Conservation (phyloP, 2,329 filamentous ascomycete genomes). For the Hymenoscyphus albidus region DNA sequence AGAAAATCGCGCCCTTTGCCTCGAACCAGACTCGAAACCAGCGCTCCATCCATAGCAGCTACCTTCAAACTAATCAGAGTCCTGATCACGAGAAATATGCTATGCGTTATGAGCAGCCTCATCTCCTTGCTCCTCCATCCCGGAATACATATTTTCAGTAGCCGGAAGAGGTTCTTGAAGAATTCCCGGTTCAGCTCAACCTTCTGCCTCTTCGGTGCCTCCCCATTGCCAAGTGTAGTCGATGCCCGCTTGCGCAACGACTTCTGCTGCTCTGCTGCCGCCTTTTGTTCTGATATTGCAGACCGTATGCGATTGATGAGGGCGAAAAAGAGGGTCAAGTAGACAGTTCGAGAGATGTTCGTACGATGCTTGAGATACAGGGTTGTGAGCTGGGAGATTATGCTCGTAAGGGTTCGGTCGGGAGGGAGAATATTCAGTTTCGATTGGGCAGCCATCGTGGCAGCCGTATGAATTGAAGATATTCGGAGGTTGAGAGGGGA, state of each 20-base stretch:
- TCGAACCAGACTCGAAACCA: conserved; percentile 88
- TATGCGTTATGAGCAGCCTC: conserved; percentile 81
- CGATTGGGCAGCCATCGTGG: conserved; percentile 68
- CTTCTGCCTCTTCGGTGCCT: conserved; percentile 58
- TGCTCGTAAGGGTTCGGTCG: conserved; percentile 60
- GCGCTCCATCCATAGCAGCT: conserved; percentile 87
- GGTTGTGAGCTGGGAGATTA: conserved; percentile 62
- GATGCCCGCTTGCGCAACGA: conserved; percentile 52
- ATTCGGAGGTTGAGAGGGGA: neutral
- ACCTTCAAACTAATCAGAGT: conserved; percentile 95
- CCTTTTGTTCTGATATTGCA: conserved; percentile 90
- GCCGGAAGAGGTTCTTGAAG: conserved; percentile 60
- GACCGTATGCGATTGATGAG: conserved; percentile 84
- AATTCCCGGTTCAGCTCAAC: conserved; percentile 91
- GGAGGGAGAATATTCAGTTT: conserved; percentile 67
- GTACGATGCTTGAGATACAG: conserved; percentile 78
- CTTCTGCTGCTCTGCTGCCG: conserved; percentile 66
- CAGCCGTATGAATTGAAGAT: neutral
- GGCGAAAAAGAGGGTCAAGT: conserved; percentile 74
- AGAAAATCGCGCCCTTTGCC: conserved; percentile 89
- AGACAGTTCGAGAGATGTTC: conserved; percentile 77
- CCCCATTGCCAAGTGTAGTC: conserved; percentile 40
- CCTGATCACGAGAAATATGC: conserved; percentile 83
- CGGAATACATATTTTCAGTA: conserved; percentile 85
- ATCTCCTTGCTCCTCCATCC: conserved; percentile 88